These are phyloP conservation scores for Rossbeevera mucosa DNA, from an alignment of 768 basidiomycete genomes.

Conservation along the genomic window DNA sequence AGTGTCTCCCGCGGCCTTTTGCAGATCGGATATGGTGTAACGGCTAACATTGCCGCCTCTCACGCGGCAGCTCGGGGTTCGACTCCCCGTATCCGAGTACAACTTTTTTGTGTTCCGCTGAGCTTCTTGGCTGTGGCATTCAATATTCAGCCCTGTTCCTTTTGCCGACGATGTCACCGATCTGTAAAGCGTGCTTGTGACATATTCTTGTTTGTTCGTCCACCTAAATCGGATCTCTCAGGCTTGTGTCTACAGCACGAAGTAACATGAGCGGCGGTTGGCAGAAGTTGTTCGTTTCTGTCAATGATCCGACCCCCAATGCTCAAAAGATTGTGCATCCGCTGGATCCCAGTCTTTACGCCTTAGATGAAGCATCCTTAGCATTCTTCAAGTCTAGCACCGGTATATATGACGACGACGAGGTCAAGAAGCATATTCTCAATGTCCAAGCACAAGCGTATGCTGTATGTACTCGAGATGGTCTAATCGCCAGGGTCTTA, in stretches of 20 bases:
- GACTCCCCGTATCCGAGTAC: slow-evolving; percentile 31
- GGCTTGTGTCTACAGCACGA: too few relatives aligned
- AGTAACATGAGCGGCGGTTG: too few relatives aligned
- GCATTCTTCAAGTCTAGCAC: slow-evolving; percentile 29
- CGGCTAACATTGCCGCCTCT: slow-evolving; percentile 65
- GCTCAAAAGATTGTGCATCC: neutral
- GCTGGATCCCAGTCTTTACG: slow-evolving; percentile 17
- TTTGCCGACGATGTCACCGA: neutral
- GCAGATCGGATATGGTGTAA: slow-evolving; percentile 54
- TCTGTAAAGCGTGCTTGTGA: neutral
- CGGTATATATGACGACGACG: slow-evolving; percentile 28
- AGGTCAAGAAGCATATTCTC: slow-evolving; percentile 32
- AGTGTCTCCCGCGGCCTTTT: too few relatives aligned
- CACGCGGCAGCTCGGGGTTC: slow-evolving; percentile 44
- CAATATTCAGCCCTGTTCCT: neutral
- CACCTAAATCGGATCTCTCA: too few relatives aligned
- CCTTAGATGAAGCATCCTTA: slow-evolving; percentile 5
- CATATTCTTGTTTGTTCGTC: too few relatives aligned
- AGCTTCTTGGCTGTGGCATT: neutral
- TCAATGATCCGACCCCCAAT: neutral
- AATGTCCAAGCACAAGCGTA: slow-evolving; percentile 33
- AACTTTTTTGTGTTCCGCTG: neutral
- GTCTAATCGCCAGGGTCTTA: neutral
- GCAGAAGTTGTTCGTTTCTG: neutral
- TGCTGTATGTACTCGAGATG: slow-evolving; percentile 18